Percentiles rank a stretch among this genome's conserved stretches.
These are phyloP conservation scores for Calonectria pteridis DNA, from an alignment of 2,329 filamentous ascomycete species.

Conservation along the genomic window DNA sequence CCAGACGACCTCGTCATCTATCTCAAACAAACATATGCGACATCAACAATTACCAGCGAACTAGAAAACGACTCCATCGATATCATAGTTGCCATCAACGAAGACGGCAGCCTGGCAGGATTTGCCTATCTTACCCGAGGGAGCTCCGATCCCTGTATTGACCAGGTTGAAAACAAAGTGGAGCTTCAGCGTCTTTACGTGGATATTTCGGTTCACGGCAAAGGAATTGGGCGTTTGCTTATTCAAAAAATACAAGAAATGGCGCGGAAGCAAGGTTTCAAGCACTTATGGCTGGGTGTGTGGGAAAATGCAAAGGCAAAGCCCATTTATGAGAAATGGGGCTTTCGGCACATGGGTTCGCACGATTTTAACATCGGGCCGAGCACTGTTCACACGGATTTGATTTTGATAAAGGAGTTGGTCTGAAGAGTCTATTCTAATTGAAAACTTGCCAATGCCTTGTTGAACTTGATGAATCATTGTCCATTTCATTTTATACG, in stretches of 20 bases:
- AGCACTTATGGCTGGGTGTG: background rate
- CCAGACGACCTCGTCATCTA: background rate
- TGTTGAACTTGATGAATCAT: background rate
- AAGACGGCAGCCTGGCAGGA: background rate
- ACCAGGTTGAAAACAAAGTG: background rate
- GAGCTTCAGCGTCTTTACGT: background rate
- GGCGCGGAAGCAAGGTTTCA: background rate
- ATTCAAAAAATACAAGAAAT: background rate
- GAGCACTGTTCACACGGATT: background rate
- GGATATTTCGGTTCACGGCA: background rate
- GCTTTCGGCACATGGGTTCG: background rate
- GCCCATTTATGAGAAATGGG: background rate
- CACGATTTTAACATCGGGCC: slow-evolving; percentile 1
- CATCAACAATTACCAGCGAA: background rate
- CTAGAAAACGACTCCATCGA: background rate
- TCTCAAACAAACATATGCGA: background rate
- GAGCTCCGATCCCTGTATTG: background rate
- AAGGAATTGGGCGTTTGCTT: background rate
- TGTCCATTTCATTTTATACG: background rate
- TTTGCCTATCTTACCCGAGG: background rate
- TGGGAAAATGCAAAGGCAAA: slow-evolving; percentile 2
- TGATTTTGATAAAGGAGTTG: background rate
- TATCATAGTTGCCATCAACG: background rate
- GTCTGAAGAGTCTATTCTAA: background rate
- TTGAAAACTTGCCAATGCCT: background rate